Conservation (phyloP, 306 rosid genomes). For the Adenanthera pavonina region DNA sequence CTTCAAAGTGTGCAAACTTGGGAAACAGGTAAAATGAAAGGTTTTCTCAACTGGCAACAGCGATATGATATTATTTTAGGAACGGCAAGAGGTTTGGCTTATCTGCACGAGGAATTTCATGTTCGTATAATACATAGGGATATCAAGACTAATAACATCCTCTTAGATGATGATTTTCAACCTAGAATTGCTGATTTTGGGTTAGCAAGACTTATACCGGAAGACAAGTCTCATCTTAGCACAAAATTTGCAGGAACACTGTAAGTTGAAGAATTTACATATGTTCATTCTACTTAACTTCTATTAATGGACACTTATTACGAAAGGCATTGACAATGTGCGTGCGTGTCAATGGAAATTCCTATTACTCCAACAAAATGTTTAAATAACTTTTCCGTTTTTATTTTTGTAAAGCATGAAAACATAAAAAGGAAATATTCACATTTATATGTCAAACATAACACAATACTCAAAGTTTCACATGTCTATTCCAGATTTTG, state of each 20-base stretch:
- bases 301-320: not conserved
- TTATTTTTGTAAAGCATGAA: not conserved
- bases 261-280: not conserved
- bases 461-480: not conserved
- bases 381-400: not conserved
- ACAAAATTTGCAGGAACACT: not conserved
- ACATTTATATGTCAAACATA: not conserved
- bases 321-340: too few relatives aligned
- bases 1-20: not conserved
- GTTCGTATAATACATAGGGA: conserved; percentile 18
- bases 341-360: not conserved
- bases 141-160: not conserved
- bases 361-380: not conserved
- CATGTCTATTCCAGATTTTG: not conserved
- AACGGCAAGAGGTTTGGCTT: conserved; percentile 66
- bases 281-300: not conserved
- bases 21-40: conserved; percentile 49
- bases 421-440: too few relatives aligned
- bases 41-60: not conserved
- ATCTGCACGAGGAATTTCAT: conserved; percentile 71
- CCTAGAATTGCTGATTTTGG: not conserved
- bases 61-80: conserved; percentile 40
- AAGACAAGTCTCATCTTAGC: not conserved
- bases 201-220: not conserved
- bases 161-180: not conserved